These are phyloP conservation scores for Kalmanozyma brasiliensis DNA, from an alignment of 1,284 basidiomycete species.

Conservation along the genomic window DNA sequence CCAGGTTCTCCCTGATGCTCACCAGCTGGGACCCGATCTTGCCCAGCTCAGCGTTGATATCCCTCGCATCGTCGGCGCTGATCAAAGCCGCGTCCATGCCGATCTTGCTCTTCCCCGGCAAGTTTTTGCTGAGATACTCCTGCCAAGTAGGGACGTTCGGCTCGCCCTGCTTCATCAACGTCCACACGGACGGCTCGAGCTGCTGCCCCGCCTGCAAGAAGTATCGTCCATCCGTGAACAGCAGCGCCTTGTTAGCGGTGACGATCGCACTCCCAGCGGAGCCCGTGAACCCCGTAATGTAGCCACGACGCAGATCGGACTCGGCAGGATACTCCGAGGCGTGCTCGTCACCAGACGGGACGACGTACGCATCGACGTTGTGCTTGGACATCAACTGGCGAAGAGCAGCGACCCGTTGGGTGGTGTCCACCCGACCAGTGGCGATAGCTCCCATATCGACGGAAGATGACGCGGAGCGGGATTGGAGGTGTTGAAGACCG, in stretches of 20 bases:
- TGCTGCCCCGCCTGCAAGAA: slow-evolving; percentile 91
- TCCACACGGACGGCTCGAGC: slow-evolving; percentile 85
- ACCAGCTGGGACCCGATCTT: slow-evolving; percentile 49
- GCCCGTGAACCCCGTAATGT: slow-evolving; percentile 90
- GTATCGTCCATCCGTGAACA: slow-evolving; percentile 94
- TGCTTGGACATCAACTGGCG: slow-evolving; percentile 55
- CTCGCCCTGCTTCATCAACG: slow-evolving; percentile 83
- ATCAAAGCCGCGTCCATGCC: slow-evolving; percentile 64
- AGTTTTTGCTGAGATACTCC: slow-evolving; percentile 57
- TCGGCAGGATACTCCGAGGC: slow-evolving; percentile 80
- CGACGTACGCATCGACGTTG: slow-evolving; percentile 62
- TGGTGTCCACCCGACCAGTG: slow-evolving; percentile 60
- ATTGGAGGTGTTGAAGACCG: slow-evolving; percentile 22
- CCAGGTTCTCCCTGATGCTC: slow-evolving; percentile 76
- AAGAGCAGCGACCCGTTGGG: slow-evolving; percentile 52
- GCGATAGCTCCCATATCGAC: slow-evolving; percentile 61
- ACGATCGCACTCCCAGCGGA: slow-evolving; percentile 86
- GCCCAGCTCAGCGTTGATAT: slow-evolving; percentile 46
- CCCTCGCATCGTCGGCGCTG: slow-evolving; percentile 64
- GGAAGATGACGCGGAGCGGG: slow-evolving; percentile 12
- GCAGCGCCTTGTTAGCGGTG: slow-evolving; percentile 71
- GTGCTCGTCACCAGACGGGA: slow-evolving; percentile 73
- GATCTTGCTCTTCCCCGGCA: slow-evolving; percentile 48
- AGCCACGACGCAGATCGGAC: slow-evolving; percentile 81
- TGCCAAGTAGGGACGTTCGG: slow-evolving; percentile 87